Conservation (phyloP, 1,139 yeast genomes). For the Protomyces gravidus region DNA sequence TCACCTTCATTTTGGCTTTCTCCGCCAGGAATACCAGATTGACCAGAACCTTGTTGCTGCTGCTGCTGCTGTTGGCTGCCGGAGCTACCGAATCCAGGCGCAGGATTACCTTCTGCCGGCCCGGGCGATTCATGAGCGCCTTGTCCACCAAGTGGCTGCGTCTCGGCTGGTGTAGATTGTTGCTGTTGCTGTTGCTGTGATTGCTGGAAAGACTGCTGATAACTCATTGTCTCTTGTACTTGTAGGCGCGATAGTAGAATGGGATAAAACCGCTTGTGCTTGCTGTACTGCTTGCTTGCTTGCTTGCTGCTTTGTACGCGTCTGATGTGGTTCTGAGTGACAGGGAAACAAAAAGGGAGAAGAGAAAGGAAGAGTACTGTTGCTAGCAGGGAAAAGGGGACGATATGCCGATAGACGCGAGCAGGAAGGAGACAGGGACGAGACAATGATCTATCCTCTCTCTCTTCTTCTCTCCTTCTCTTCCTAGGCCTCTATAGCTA, state of each 20-base stretch:
- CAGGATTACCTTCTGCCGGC: slow-evolving; percentile 1
- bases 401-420: background rate
- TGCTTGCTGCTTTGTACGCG: background rate
- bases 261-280: too few species aligned
- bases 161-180: too few species aligned
- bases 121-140: background rate
- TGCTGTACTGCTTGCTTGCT: background rate
- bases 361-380: too few species aligned
- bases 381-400: background rate
- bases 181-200: slow-evolving; percentile 18
- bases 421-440: too few species aligned
- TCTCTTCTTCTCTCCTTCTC: too few species aligned
- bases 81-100: slow-evolving; percentile 14
- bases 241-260: too few species aligned
- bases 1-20: slow-evolving; percentile 27
- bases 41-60: slow-evolving; percentile 5
- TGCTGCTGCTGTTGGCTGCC: slow-evolving; percentile 4
- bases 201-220: slow-evolving; percentile 16
- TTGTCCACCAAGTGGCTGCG: too few species aligned
- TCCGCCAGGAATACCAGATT: background rate
- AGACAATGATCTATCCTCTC: too few species aligned
- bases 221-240: slow-evolving; percentile 1
- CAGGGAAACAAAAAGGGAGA: background rate
- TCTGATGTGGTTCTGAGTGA: background rate
- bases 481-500: too few species aligned